Conservation (phyloP, 441 rosid species). For the Euphorbia schlechtendalii region DNA sequence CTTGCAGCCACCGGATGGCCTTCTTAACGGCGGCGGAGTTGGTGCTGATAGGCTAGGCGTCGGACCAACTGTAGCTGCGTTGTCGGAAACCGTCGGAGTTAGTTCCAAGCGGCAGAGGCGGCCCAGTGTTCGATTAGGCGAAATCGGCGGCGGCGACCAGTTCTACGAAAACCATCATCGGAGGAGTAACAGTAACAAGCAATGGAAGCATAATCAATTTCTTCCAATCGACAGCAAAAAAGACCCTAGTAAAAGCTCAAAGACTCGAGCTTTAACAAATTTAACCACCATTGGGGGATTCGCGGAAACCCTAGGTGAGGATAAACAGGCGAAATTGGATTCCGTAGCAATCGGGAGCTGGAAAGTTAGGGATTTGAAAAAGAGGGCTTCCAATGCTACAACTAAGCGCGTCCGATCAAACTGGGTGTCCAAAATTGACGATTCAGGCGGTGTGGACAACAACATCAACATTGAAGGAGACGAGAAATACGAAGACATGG, state of each 20-base stretch:
- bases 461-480: constrained; percentile 28
- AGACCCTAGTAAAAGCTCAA: constrained; percentile 40
- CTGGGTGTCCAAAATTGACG: constrained; percentile 52
- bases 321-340: constrained; percentile 45
- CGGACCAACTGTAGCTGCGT: constrained; percentile 23
- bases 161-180: constrained; percentile 33
- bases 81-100: constrained; percentile 51
- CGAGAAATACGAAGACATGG: constrained; percentile 42
- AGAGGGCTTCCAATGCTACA: constrained; percentile 33
- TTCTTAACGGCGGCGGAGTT: constrained; percentile 35
- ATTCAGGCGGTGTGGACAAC: constrained; percentile 16
- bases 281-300: constrained; percentile 30
- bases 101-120: constrained; percentile 67
- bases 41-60: constrained; percentile 12
- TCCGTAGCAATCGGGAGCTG: constrained; percentile 56
- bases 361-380: constrained; percentile 53
- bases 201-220: constrained; percentile 27
- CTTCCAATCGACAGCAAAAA: constrained; percentile 18
- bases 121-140: constrained; percentile 88
- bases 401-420: constrained; percentile 54
- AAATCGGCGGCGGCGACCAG: constrained; percentile 77
- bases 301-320: constrained; percentile 54
- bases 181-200: constrained; percentile 28
- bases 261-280: constrained; percentile 62
- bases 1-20: constrained; percentile 32